Evolutionary conservation across 345 rosid genomes (phyloP), one percentile per base, ranked within the genome.

Genomic region (Bruguiera gymnorhiza): DNA sequence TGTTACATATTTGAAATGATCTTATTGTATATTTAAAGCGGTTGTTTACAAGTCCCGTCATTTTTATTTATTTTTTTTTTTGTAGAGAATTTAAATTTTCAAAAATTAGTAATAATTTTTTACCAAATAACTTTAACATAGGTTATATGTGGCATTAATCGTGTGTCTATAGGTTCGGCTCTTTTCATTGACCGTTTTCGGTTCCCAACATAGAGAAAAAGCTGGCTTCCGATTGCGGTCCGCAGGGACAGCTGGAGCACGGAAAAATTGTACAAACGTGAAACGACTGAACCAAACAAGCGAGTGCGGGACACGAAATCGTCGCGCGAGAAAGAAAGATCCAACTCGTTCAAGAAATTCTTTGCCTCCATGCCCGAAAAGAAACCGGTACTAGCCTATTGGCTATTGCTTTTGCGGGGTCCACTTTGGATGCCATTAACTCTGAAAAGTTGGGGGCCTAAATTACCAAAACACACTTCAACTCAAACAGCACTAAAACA

Each of bases 331-430:
- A 15, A 62, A 79, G 64, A 4, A 43, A 1, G 37, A 34, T 8
- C 1, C 9, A 1, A 34, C 9, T 8, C 37, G 8, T 34, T 1
- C 62, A 56, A 50, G 58, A 65, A 79, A 72, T 72, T 70, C 71
- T 48, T 70, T 62, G 18, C 74, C 65, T 39, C 60, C 75, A 1
- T 20, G 60, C 69, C 79, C 55, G 76, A 68, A 81, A 71, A 60
- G 51, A 37, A 71, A 55, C 71, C 31, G 36, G n/a, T 37, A 32
- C 6, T 32, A 0, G 36, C 7, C 36, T 6, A 34, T 34, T 34
- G 8, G 9, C 6, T 34, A 34, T 34, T 34, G 37, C 37, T 72
- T 18, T 11, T 4, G 77, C 67, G 78, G 78, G 78, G 46, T 21
- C 54, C 55, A 23, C 62, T 10, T 15, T 2, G 43, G 54, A 24